Conservation (phyloP, 2,329 filamentous ascomycete genomes). For the Calonectria montana region DNA sequence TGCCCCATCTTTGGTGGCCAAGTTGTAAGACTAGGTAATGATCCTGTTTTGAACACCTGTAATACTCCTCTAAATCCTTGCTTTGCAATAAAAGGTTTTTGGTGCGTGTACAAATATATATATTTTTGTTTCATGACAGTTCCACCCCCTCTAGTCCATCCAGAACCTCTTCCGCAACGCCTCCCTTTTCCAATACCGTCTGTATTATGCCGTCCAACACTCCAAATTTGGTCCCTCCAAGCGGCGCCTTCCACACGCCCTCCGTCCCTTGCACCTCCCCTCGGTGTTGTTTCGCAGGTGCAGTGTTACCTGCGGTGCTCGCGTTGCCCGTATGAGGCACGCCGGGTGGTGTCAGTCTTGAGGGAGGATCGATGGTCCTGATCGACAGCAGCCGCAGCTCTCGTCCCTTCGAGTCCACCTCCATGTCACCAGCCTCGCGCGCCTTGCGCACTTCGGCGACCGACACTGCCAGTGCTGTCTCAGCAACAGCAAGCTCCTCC, state of each 20-base stretch:
- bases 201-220: slow-evolving; percentile 81
- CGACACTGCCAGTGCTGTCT: slow-evolving; percentile 88
- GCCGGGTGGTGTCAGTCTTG: slow-evolving; percentile 77
- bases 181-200: slow-evolving; percentile 79
- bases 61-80: slow-evolving; percentile 18
- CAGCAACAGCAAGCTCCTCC: slow-evolving; percentile 93
- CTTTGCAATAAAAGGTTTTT: slow-evolving; percentile 10
- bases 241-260: slow-evolving; percentile 86
- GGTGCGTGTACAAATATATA: neutral
- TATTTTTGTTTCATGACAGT: slow-evolving; percentile 57
- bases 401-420: slow-evolving; percentile 53
- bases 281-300: slow-evolving; percentile 48
- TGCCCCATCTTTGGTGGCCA: slow-evolving; percentile 21
- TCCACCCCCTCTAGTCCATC: slow-evolving; percentile 83
- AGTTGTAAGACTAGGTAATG: slow-evolving; percentile 34
- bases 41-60: slow-evolving; percentile 22
- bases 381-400: slow-evolving; percentile 74
- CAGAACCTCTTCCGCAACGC: slow-evolving; percentile 88
- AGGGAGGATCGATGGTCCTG: slow-evolving; percentile 80
- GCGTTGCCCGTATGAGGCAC: slow-evolving; percentile 72
- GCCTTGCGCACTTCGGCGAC: slow-evolving; percentile 63
- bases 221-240: slow-evolving; percentile 83
- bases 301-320: slow-evolving; percentile 46
- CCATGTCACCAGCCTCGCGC: slow-evolving; percentile 48
- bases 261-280: slow-evolving; percentile 69